Evolutionary conservation across 805 yeast species (phyloP), one percentile per base, ranked within the genome.

Genomic region (Wickerhamomyces ciferrii): DNA sequence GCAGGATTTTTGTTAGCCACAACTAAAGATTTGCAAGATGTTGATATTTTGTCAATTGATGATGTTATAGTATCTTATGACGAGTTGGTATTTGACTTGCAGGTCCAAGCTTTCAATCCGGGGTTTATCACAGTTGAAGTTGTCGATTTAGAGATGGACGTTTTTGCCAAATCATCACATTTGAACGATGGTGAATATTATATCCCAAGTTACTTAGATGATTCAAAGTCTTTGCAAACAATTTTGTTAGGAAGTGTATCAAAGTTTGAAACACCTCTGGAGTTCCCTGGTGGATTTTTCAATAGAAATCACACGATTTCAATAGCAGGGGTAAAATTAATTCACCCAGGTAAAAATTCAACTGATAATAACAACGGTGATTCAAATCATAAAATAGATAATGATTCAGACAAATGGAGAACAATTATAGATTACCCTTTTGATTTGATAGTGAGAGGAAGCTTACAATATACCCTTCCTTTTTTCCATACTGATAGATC

Each of bases 1-100:
- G 72, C 84, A 57, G 98, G 98, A 0, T 87, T 91, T 59, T 67
- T 90, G 2, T 68, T 91, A 38, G 97, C 97, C 0, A 83, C 96
- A 1, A 83, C 89, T 18, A 89, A 88, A 54, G 97, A 92, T 47
- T 68, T 92, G 45, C 81, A 84, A 44, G 75, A 78, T 49, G 83
- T 89, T 18, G 67, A 76, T 19, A 77, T 91, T 10, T 62, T 70
- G 2, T 68, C 79, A n/a, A 71, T 91, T 37, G 78, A 76, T 43
- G 87, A 87, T 56, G 76, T 91, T 1, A 69, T 91, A 13, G 86
- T 88, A 3, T 83, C 94, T 43, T 83, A 83, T 52, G 96, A 90
- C 58, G 97, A 89, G 60, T 68, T 92, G 41, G 76, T 90, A 1
- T 89, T 92, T 67, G 87, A 84, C 60, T 68, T 92, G 55, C 76